Evolutionary conservation across 208 protist genomes (phyloP), one percentile per base, ranked within the genome.

Genomic region (Acanthamoeba castellanii): DNA sequence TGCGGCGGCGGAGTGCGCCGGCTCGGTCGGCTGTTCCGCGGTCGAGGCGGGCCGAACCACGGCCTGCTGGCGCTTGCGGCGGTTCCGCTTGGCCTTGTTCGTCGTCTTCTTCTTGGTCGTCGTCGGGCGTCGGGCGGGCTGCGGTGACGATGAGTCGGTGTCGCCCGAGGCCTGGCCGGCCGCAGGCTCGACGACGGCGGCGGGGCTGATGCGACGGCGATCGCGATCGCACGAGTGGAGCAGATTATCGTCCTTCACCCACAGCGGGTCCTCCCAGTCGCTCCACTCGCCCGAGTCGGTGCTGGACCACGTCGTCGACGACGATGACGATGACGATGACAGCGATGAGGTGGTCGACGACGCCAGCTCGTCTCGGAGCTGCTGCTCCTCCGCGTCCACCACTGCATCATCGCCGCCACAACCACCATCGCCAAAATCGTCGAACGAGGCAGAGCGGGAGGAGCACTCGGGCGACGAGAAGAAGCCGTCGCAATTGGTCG

Each of bases 251-350:
- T 84, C 74, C 37, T 84, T 84, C 7, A 84, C 74, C 74, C 74
- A 84, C 74, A 84, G 32, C 42, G 74, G 74, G 45, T 84, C 74
- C 74, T 84, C 74, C 74, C 74, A 84, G 34, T 84, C 74, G 74
- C 74, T 84, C 74, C 74, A 84, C 42, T 84, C 74, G 42, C 20
- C 74, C 3, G 30, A 45, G 18, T 84, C 74, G 9, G 74, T n/a
- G 74, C 7, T 37, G 30, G 16, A 42, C 66, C 16, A 37, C 30
- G 66, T 72, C 6, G 64, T 25, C 6, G 57, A 64, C 57, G 25
- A n/a, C 18, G 59, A 66, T 6, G 59, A 66, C 0, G 59, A n/a
- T 22, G 59, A 66, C 59, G 59, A 37, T 3, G 7, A 9, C 25
- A 72, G 66, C 66, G 57, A 64, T 27, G 14, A 16, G 68, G 22